Conservation (phyloP, 495 filamentous ascomycete genomes). For the Penicillium argentinense region DNA sequence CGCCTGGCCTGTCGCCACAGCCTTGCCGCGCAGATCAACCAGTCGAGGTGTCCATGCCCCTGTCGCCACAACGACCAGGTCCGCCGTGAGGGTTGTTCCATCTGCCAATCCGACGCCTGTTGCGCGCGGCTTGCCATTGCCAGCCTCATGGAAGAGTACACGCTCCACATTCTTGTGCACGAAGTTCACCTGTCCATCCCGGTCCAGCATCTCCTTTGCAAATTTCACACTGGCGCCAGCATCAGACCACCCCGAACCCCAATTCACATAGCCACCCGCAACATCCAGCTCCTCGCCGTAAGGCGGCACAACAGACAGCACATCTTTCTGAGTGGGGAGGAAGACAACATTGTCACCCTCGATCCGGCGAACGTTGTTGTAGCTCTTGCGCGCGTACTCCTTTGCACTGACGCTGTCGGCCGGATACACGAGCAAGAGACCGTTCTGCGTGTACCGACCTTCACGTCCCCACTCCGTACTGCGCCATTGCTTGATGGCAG, state of each 20-base stretch:
- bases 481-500: constrained; percentile 73
- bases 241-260: constrained; percentile 79
- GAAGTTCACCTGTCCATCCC: constrained; percentile 62
- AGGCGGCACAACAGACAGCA: constrained; percentile 43
- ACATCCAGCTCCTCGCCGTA: constrained; percentile 45
- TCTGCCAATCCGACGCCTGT: constrained; percentile 54
- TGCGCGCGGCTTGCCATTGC: constrained; percentile 33
- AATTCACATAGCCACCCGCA: constrained; percentile 80
- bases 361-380: constrained; percentile 58
- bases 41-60: constrained; percentile 82
- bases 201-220: constrained; percentile 62
- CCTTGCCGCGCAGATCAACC: constrained; percentile 74
- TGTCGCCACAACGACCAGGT: constrained; percentile 75
- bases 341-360: constrained; percentile 50
- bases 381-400: constrained; percentile 66
- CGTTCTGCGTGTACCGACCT: constrained; percentile 73
- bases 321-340: constrained; percentile 42
- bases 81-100: constrained; percentile 57
- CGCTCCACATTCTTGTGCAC: constrained; percentile 58
- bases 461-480: constrained; percentile 58
- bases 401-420: constrained; percentile 49
- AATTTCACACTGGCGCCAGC: constrained; percentile 71
- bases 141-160: constrained; percentile 42
- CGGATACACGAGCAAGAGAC: constrained; percentile 65
- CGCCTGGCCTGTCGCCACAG: constrained; percentile 76